Evolutionary conservation across 306 rosid species (phyloP).

Genomic region (Quercus suber): DNA sequence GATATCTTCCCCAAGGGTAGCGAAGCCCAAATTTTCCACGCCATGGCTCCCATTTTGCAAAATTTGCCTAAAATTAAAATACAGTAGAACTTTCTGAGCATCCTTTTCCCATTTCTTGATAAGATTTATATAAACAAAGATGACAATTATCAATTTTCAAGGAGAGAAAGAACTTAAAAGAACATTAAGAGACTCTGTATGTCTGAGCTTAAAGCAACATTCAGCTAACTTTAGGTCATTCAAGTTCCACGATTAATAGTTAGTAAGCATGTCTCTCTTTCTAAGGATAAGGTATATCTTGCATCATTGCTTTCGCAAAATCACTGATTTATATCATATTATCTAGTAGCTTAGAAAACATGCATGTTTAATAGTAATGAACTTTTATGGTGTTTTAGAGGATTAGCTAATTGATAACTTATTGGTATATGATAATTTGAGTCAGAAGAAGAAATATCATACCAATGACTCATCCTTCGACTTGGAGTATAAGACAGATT

Average conservation of each 20-base stretch:
- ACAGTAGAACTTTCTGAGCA: not conserved
- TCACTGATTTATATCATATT: too few relatives aligned
- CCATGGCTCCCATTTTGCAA: slow-evolving; percentile 99
- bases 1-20: slow-evolving; percentile 83
- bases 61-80: slow-evolving; percentile 53
- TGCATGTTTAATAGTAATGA: not conserved
- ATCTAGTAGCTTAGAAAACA: too few relatives aligned
- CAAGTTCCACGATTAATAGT: too few relatives aligned
- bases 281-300: too few relatives aligned
- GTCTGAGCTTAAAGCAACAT: too few relatives aligned
- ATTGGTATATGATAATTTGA: not conserved
- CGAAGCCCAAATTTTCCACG: slow-evolving; percentile 83
- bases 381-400: not conserved
- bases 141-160: not conserved
- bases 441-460: not conserved
- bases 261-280: too few relatives aligned
- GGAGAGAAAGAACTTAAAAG: too few relatives aligned
- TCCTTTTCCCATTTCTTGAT: not conserved
- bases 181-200: too few relatives aligned
- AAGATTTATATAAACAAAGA: not conserved
- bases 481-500: slow-evolving; percentile 61
- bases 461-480: slow-evolving; percentile 78
- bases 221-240: too few relatives aligned
- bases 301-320: too few relatives aligned
- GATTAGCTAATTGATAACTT: too few relatives aligned